phyloP scores from a whole-genome alignment of 768 basidiomycete genomes.

The Lentinula detonsa region DNA sequence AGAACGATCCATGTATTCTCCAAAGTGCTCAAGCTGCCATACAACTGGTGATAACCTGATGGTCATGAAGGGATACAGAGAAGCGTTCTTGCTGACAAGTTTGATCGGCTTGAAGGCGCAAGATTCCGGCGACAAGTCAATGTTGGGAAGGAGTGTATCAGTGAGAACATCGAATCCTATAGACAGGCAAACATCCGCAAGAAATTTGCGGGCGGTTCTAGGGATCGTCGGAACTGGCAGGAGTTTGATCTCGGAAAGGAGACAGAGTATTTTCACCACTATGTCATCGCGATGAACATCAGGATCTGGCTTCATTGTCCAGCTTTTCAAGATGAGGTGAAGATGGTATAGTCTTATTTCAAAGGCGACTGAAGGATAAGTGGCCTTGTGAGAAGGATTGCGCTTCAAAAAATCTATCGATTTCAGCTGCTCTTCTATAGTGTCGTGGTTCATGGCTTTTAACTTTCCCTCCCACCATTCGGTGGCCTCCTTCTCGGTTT shows the following conservation, averaged over 20 bases:
- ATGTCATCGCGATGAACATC: constrained; percentile 28
- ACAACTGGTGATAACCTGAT: constrained; percentile 49
- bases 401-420: constrained; percentile 39
- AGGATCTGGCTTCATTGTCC: constrained; percentile 41
- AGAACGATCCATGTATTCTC: constrained; percentile 66
- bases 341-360: constrained; percentile 50
- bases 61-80: constrained; percentile 43
- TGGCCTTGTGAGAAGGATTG: constrained; percentile 30
- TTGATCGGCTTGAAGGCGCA: constrained; percentile 51
- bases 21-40: constrained; percentile 69
- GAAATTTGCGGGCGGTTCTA: constrained; percentile 30
- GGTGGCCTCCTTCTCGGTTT: constrained; percentile 30
- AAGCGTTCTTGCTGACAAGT: constrained; percentile 40
- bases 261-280: constrained; percentile 31
- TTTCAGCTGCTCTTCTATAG: constrained; percentile 24
- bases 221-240: constrained; percentile 22
- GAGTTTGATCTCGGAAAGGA: constrained; percentile 28
- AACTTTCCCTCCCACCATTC: constrained; percentile 53
- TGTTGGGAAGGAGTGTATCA: constrained; percentile 12
- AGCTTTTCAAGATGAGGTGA: constrained; percentile 42
- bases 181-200: constrained; percentile 43
- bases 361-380: constrained; percentile 27
- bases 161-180: constrained; percentile 24
- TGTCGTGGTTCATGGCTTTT: constrained; percentile 25
- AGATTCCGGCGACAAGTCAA: constrained; percentile 11